Evolutionary conservation across 331 rosid species (phyloP).

Genomic region (Dryas integrifolia): DNA sequence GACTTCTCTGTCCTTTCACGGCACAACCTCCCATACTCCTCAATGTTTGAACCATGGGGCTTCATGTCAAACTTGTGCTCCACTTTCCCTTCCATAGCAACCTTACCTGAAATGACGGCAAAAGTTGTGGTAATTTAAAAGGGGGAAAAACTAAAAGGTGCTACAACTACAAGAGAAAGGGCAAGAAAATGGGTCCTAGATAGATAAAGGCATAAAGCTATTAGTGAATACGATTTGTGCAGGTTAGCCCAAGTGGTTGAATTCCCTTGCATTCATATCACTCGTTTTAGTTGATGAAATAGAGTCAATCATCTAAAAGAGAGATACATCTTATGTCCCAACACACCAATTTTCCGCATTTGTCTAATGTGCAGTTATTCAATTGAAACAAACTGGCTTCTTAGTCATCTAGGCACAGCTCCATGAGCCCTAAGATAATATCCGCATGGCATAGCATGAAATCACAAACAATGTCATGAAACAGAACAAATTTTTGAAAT

Average conservation of each 20-base stretch:
- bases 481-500: background rate
- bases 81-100: constrained; percentile 87
- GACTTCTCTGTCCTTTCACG: constrained; percentile 94
- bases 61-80: constrained; percentile 98
- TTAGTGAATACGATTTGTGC: background rate
- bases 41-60: constrained; percentile 87
- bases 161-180: background rate
- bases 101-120: constrained; percentile 55
- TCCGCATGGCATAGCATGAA: too few relatives aligned
- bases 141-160: background rate
- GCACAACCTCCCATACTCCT: constrained; percentile 82
- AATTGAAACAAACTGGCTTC: background rate
- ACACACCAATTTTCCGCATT: background rate
- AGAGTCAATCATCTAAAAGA: background rate
- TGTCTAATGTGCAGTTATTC: background rate
- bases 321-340: background rate
- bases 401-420: background rate
- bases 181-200: background rate
- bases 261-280: background rate
- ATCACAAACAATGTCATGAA: background rate
- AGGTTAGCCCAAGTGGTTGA: background rate
- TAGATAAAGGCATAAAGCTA: background rate
- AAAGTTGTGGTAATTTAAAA: constrained; percentile 14
- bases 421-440: background rate
- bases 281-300: background rate